Evolutionary conservation across 2,329 filamentous ascomycete genomes (phyloP), one percentile per base, ranked within the genome.

Genomic region (Trichothecium roseum): DNA sequence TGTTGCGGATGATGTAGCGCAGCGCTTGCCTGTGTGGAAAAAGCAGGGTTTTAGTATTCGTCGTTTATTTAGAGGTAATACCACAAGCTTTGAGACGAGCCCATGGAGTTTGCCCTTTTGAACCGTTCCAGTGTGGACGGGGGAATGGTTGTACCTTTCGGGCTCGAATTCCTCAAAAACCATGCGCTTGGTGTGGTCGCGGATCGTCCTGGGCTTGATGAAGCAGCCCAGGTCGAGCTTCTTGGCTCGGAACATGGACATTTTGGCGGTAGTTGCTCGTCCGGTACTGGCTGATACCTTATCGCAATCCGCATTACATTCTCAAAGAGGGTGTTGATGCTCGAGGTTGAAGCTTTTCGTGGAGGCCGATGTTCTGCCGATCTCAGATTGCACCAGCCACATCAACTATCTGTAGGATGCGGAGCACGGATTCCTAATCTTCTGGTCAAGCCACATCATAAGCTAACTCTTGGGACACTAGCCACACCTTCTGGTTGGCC

Each of bases 181-280:
- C 66, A 93, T 89, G 52, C 91, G 83, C 75, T 96, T 98, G 37
- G 87, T 88, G 66, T 96, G 86, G 62, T 98, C 91, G 51, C 91
- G 85, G 56, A 98, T 82, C 46, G 84, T 74, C 47, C 81, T 81
- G 57, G 29, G 76, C 55, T 95, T 95, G 64, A 93, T 62, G 55
- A 84, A 94, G 56, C 85, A 85, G 57, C 83, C 80, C 47, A 96
- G 66, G 50, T 96, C 87, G 48, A 95, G 78, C 69, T 80, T 88
- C 64, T 94, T 94, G 22, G 87, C 72, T 50, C 87, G 73, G 63
- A 94, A 95, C 66, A 88, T 84, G 32, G 84, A 81, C 80, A 85
- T 85, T 43, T 46, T 74, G 66, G 57, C 44, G 42, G 38, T 35
- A 8, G 13, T 18, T 31, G 15, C 30, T 13, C n/a, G 15, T 15